phyloP scores from a whole-genome alignment of 352 stramenopile genomes.

The Phytopythium ostracodes region DNA sequence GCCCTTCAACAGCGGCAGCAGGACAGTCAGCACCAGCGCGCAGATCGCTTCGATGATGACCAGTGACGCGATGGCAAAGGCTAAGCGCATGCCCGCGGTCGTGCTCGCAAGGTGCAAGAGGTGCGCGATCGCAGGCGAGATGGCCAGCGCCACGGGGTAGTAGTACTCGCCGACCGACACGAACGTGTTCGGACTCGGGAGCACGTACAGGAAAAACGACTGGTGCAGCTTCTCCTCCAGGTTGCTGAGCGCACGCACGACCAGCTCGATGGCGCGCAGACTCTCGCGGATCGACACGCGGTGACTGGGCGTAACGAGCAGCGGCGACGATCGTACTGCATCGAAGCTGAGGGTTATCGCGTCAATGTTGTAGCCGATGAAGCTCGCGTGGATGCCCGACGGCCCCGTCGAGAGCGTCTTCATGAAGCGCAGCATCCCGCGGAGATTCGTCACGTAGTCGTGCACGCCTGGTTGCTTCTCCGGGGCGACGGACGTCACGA shows the following conservation, averaged over 20 bases:
- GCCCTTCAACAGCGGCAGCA: conserved; percentile 3
- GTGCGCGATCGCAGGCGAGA: conserved; percentile 66
- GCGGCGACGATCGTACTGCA: background rate
- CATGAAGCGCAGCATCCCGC: conserved; percentile 83
- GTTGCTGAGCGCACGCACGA: conserved; percentile 81
- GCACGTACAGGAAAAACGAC: conserved; percentile 86
- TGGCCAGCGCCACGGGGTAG: conserved; percentile 64
- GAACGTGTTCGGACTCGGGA: conserved; percentile 68
- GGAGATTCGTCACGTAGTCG: conserved; percentile 52
- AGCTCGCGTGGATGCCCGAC: conserved; percentile 64
- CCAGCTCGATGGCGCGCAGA: conserved; percentile 55
- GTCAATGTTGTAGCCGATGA: conserved; percentile 87
- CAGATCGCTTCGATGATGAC: conserved; percentile 33
- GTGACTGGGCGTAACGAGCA: background rate
- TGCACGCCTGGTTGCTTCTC: conserved; percentile 16
- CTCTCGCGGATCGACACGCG: conserved; percentile 21
- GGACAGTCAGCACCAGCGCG: conserved; percentile 13
- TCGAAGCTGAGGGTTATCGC: conserved; percentile 54
- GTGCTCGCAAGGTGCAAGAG: conserved; percentile 40
- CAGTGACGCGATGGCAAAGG: conserved; percentile 39
- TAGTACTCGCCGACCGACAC: conserved; percentile 88
- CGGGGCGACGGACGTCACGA: conserved; percentile 5
- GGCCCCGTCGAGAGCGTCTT: conserved; percentile 56
- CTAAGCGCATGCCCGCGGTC: conserved; percentile 59
- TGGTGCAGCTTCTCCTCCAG: conserved; percentile 87